Conservation (phyloP, 2,329 filamentous ascomycete genomes). For the Celoporthe dispersa region DNA sequence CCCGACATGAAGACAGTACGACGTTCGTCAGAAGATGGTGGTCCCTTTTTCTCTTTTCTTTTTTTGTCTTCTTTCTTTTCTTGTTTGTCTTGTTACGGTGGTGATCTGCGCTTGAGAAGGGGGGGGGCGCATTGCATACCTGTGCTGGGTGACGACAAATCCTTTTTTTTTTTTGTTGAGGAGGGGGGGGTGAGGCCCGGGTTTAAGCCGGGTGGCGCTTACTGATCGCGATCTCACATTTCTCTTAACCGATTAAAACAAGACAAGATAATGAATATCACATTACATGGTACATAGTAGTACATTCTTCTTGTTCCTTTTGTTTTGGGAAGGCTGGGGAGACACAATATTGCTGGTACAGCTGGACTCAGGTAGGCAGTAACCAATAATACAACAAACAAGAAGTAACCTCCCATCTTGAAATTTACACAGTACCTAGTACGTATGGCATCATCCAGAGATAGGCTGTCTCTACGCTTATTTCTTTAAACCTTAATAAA, state of each 20-base stretch:
- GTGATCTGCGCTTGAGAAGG: neutral
- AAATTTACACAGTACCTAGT: too few relatives aligned
- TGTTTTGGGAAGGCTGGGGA: too few relatives aligned
- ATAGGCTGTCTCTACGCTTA: neutral
- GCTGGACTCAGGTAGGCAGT: too few relatives aligned
- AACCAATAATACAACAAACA: too few relatives aligned
- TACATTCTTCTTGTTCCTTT: neutral
- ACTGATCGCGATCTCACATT: neutral
- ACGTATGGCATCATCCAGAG: neutral
- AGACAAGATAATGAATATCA: neutral
- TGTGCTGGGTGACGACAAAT: neutral
- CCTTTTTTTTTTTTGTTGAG: neutral
- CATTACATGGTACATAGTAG: neutral
- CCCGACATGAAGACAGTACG: too few relatives aligned
- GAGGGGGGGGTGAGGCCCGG: too few relatives aligned
- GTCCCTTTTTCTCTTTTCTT: too few relatives aligned
- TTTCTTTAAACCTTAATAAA: neutral
- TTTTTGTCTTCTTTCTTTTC: too few relatives aligned
- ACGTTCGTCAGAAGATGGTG: too few relatives aligned
- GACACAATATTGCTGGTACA: neutral
- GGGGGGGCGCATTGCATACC: too few relatives aligned
- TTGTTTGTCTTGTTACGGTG: neutral
- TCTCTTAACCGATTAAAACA: neutral
- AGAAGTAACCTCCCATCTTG: too few relatives aligned
- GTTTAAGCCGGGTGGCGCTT: neutral